phyloP scores from a whole-genome alignment of 2,329 filamentous ascomycete species.

The Mycocentrospora acerina region DNA sequence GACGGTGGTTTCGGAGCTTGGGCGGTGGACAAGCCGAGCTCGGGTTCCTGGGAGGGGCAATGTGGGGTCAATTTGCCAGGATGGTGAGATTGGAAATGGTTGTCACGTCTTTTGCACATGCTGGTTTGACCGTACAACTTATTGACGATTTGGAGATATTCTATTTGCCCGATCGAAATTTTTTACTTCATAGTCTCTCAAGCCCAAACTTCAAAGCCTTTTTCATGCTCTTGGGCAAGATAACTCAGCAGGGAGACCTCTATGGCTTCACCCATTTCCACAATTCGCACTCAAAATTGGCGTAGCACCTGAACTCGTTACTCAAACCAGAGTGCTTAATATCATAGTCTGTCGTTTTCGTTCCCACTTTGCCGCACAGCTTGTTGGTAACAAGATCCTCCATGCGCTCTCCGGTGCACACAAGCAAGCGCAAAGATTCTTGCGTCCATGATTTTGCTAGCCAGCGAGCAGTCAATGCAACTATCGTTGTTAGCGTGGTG shows the following conservation, averaged over 20 bases:
- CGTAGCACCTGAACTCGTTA: conserved; percentile 80
- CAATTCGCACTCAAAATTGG: conserved; percentile 68
- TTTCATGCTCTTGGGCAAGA: no score
- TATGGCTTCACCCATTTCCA: conserved; percentile 40
- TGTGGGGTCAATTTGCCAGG: not conserved
- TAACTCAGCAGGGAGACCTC: not conserved
- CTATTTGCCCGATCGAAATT: no score
- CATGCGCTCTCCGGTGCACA: conserved; percentile 81
- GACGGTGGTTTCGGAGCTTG: conserved; percentile 16
- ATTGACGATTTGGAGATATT: no score
- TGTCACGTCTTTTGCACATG: no score
- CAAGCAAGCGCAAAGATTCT: conserved; percentile 53
- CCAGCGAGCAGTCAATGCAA: conserved; percentile 74
- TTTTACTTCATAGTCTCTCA: not conserved
- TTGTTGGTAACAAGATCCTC: conserved; percentile 58
- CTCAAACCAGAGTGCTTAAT: conserved; percentile 72
- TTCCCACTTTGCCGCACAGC: conserved; percentile 66
- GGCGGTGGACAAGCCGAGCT: conserved; percentile 17
- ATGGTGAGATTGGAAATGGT: no score
- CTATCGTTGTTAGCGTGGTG: conserved; percentile 44
- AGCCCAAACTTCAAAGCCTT: no score
- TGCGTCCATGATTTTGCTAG: conserved; percentile 57
- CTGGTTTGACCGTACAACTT: no score
- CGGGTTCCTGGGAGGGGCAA: not conserved
- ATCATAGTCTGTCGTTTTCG: conserved; percentile 67